Evolutionary conservation across 805 yeast species (phyloP).

Genomic region (Ogataea populi-albae): DNA sequence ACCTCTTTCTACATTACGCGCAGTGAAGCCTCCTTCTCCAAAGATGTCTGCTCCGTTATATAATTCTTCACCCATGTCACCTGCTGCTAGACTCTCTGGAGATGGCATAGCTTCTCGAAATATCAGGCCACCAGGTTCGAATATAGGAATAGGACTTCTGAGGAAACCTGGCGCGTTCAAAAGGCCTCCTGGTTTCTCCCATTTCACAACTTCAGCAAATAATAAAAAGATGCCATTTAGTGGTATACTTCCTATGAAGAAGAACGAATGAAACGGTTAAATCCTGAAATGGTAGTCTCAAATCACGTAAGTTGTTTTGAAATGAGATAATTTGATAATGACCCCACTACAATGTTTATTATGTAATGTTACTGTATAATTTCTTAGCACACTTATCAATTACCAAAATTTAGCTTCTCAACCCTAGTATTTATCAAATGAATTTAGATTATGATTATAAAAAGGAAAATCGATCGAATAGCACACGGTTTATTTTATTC

Average conservation of each 20-base stretch:
- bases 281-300: too few relatives aligned
- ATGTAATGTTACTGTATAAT: too few relatives aligned
- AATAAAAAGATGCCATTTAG: constrained; percentile 17
- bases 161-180: constrained; percentile 35
- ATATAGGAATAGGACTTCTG: constrained; percentile 18
- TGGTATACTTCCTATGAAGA: constrained; percentile 13
- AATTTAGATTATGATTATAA: too few relatives aligned
- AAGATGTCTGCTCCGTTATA: constrained; percentile 2
- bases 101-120: constrained; percentile 5
- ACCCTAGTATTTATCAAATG: too few relatives aligned
- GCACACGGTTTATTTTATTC: too few relatives aligned
- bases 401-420: too few relatives aligned
- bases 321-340: too few relatives aligned
- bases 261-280: too few relatives aligned
- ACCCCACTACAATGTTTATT: too few relatives aligned
- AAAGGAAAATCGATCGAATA: too few relatives aligned
- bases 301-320: too few relatives aligned
- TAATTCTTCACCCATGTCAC: constrained; percentile 1
- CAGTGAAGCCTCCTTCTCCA: constrained; percentile 3
- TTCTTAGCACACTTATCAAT: too few relatives aligned
- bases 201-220: constrained; percentile 2
- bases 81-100: constrained; percentile 12
- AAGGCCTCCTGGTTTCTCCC: constrained; percentile 27
- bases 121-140: background rate
- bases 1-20: constrained; percentile 13